Conservation (phyloP, 257 asterid genomes). For the Salvia rosmarinus region DNA sequence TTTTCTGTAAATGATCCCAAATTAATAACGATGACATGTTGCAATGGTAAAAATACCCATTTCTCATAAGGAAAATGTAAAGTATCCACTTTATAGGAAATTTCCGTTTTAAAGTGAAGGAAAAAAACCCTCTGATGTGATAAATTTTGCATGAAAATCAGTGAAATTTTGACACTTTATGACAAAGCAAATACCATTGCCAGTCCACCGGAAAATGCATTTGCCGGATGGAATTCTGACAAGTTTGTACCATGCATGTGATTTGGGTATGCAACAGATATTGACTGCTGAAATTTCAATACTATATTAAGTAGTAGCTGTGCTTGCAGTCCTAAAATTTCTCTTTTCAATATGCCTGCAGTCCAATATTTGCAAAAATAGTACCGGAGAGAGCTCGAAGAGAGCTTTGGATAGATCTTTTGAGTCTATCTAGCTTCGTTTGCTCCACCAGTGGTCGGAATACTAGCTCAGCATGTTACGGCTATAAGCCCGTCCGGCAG, state of each 20-base stretch:
- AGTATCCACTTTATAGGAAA: too few relatives aligned
- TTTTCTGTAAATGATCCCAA: not conserved
- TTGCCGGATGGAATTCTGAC: too few relatives aligned
- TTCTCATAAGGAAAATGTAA: too few relatives aligned
- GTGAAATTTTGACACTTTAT: too few relatives aligned
- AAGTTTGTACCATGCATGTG: too few relatives aligned
- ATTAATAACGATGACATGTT: not conserved
- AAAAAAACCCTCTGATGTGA: too few relatives aligned
- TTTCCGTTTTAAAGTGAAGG: too few relatives aligned
- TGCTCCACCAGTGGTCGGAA: slow-evolving; percentile 87
- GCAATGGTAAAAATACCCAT: too few relatives aligned
- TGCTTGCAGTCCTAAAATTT: not conserved
- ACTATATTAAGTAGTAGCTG: not conserved
- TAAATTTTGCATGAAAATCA: too few relatives aligned
- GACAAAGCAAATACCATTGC: too few relatives aligned
- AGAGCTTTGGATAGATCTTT: slow-evolving; percentile 79
- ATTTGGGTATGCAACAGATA: not conserved
- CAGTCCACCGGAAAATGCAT: too few relatives aligned
- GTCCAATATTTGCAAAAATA: slow-evolving; percentile 89
- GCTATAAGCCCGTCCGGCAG: slow-evolving; percentile 63
- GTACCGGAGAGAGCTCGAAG: slow-evolving; percentile 81
- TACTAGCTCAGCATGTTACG: slow-evolving; percentile 70
- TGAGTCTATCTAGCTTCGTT: slow-evolving; percentile 82
- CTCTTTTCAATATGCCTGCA: slow-evolving; percentile 31
- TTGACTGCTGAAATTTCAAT: not conserved